Evolutionary conservation across 306 rosid genomes (phyloP).

Genomic region (Cucumis melo): DNA sequence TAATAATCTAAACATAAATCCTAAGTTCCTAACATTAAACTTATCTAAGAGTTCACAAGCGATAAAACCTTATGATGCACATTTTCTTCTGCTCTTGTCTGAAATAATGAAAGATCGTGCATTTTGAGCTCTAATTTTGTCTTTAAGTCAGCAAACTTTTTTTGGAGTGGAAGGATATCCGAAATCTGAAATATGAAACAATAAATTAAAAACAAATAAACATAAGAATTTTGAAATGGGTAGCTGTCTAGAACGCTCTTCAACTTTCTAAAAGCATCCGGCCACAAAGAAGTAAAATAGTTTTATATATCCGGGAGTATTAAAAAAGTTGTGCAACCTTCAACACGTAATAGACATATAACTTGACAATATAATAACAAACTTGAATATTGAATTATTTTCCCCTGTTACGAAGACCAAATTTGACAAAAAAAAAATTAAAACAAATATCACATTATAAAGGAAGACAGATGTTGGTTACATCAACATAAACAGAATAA

Average conservation of each 20-base stretch:
- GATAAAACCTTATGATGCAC: conserved; percentile 82
- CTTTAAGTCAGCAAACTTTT: conserved; percentile 54
- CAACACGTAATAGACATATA: background rate
- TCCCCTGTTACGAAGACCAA: background rate
- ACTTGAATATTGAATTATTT: background rate
- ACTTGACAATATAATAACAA: background rate
- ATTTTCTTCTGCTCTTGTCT: conserved; percentile 84
- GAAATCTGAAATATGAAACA: conserved; percentile 34
- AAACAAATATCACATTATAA: background rate
- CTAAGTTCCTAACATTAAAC: background rate
- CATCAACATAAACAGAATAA: background rate
- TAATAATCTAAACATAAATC: background rate
- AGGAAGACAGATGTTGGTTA: background rate
- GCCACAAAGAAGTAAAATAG: background rate
- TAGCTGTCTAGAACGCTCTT: background rate
- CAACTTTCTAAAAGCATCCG: background rate
- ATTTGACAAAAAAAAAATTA: background rate
- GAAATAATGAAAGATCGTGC: conserved; percentile 74
- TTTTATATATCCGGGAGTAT: background rate
- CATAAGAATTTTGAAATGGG: background rate
- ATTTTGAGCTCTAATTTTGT: conserved; percentile 65
- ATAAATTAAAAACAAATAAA: background rate
- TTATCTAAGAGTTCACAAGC: background rate
- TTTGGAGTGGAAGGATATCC: conserved; percentile 68
- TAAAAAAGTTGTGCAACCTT: background rate